phyloP scores from a whole-genome alignment of 2,329 filamentous ascomycete species.

The Aureobasidium lini region DNA sequence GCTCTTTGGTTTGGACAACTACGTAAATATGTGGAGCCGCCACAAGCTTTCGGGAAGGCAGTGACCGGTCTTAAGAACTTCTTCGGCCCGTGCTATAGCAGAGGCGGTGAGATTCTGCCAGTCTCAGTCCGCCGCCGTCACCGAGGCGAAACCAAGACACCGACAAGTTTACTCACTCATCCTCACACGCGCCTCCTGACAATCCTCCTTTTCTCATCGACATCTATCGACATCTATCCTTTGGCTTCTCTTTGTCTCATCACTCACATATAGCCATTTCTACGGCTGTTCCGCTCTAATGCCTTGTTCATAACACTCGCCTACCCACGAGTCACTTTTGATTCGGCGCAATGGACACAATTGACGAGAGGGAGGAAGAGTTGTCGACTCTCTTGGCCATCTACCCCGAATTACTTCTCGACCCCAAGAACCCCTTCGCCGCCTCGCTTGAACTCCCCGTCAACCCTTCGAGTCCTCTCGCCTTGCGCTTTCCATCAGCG shows the following conservation, averaged over 20 bases:
- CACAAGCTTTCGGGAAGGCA: not conserved
- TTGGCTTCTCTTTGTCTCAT: not conserved
- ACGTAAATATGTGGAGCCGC: not conserved
- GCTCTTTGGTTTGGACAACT: no score
- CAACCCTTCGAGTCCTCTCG: slow-evolving; percentile 46
- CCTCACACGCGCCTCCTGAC: not conserved
- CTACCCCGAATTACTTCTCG: slow-evolving; percentile 51
- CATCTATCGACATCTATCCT: not conserved
- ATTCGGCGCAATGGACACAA: slow-evolving; percentile 17
- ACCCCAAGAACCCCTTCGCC: slow-evolving; percentile 38
- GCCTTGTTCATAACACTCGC: slow-evolving; percentile 2
- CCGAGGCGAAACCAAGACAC: slow-evolving; percentile 8
- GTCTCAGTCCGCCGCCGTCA: not conserved
- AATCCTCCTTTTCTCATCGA: not conserved
- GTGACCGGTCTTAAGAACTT: not conserved
- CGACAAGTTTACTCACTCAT: not conserved
- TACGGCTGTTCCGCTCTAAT: not conserved
- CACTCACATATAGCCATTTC: not conserved
- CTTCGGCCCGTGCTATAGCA: not conserved
- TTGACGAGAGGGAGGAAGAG: slow-evolving; percentile 55
- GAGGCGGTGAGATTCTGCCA: slow-evolving; percentile 6
- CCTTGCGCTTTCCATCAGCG: slow-evolving; percentile 30
- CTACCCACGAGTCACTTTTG: not conserved
- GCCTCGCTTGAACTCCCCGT: slow-evolving; percentile 51
- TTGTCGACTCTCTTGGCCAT: slow-evolving; percentile 54